Evolutionary conservation across 805 yeast genomes (phyloP).

Genomic region (Saturnispora besseyi): DNA sequence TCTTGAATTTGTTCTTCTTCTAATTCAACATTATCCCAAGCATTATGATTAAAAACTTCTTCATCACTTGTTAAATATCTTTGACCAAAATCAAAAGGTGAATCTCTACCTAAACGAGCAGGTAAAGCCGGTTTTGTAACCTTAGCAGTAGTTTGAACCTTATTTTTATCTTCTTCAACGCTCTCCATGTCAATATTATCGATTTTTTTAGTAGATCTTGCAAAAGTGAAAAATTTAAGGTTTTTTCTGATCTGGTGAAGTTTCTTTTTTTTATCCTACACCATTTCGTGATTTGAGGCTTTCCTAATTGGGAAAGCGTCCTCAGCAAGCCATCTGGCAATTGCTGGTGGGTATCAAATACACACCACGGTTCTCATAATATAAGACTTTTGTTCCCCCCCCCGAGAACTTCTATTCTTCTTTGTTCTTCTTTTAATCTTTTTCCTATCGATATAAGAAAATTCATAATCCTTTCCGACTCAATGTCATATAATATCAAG

Average conservation of each 20-base stretch:
- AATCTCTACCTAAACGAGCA: conserved; percentile 69
- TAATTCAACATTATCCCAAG: conserved; percentile 98
- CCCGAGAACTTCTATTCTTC: neutral
- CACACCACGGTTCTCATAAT: neutral
- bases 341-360: neutral
- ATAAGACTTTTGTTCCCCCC: neutral
- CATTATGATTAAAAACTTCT: conserved; percentile 87
- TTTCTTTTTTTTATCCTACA: neutral
- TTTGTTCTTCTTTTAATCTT: neutral
- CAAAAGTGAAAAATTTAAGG: neutral
- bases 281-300: neutral
- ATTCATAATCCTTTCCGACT: too few species aligned
- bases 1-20: conserved; percentile 69
- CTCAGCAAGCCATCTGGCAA: conserved; percentile 6
- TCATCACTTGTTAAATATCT: conserved; percentile 61
- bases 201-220: neutral
- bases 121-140: conserved; percentile 37
- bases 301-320: conserved; percentile 7
- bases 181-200: neutral
- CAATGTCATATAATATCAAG: conserved; percentile 13
- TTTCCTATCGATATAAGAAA: neutral
- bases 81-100: conserved; percentile 90
- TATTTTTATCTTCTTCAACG: neutral
- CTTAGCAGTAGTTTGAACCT: neutral
- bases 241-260: neutral